Evolutionary conservation across 495 filamentous ascomycete genomes (phyloP).

Genomic region (Neurospora hispaniola): DNA sequence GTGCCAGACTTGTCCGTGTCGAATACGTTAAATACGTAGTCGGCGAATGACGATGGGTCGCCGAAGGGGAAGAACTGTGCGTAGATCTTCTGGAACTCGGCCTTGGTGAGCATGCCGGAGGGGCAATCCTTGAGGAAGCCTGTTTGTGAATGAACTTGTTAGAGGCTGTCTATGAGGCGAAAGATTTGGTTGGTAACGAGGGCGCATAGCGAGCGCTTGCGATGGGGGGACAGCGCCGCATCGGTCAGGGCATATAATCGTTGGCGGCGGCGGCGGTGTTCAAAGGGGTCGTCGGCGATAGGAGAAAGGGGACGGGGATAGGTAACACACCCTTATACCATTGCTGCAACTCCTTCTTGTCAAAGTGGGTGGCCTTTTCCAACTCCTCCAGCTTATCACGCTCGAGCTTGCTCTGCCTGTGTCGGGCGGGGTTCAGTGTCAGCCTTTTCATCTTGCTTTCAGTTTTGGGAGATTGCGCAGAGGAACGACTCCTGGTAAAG

Average conservation of each 20-base stretch:
- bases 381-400: conserved; percentile 90
- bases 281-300: neutral
- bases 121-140: conserved; percentile 98
- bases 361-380: conserved; percentile 93
- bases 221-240: neutral
- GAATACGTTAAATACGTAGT: conserved; percentile 99
- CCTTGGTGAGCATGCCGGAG: conserved; percentile 88
- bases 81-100: conserved; percentile 99
- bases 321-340: conserved; percentile 85
- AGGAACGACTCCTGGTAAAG: neutral
- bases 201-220: neutral
- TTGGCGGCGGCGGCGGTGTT: neutral
- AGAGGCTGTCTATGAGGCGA: neutral
- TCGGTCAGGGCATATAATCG: neutral
- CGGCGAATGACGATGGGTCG: conserved; percentile 90
- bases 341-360: conserved; percentile 99
- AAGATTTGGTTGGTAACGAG: neutral
- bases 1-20: conserved; percentile 93
- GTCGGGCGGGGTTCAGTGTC: neutral
- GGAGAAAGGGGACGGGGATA: neutral
- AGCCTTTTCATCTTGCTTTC: conserved; percentile 1
- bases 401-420: conserved; percentile 86
- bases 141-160: conserved; percentile 21
- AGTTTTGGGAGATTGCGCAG: neutral
- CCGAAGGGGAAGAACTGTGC: conserved; percentile 99